phyloP scores from a whole-genome alignment of 2,329 filamentous ascomycete genomes.

The Aphanocladium album region DNA sequence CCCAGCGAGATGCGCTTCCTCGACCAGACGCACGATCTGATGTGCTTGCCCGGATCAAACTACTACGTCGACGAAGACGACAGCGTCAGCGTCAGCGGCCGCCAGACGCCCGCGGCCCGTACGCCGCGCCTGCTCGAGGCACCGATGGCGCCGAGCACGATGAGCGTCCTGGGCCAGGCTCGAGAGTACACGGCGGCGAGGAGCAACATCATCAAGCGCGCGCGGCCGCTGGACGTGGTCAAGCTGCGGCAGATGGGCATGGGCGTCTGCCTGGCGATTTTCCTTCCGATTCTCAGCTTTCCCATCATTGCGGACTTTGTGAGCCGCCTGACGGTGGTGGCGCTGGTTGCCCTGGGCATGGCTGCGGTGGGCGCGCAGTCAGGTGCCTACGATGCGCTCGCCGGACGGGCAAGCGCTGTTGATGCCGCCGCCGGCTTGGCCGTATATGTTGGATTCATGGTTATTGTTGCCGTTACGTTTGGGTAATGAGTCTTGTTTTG shows the following conservation, averaged over 20 bases:
- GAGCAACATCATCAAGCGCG: background rate
- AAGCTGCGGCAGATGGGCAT: conserved; percentile 14
- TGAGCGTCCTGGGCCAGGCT: background rate
- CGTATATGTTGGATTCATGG: conserved; percentile 9
- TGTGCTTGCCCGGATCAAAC: conserved; percentile 30
- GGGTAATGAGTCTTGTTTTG: conserved; percentile 10
- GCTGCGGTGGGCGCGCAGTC: conserved; percentile 26
- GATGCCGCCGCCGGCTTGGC: conserved; percentile 10
- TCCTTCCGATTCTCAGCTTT: conserved; percentile 56
- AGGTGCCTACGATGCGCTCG: conserved; percentile 16
- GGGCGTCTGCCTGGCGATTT: conserved; percentile 30
- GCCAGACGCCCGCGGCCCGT: background rate
- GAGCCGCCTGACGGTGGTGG: conserved; percentile 52
- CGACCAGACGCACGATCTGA: conserved; percentile 48
- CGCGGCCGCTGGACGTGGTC: background rate
- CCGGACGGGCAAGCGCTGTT: conserved; percentile 16
- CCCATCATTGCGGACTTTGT: conserved; percentile 51
- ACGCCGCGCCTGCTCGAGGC: background rate
- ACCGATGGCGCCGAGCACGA: background rate
- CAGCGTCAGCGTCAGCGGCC: conserved; percentile 5
- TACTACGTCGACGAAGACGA: background rate
- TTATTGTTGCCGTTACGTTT: conserved; percentile 7
- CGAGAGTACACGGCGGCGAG: background rate
- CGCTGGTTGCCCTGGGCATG: conserved; percentile 46
- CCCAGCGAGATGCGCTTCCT: conserved; percentile 58